A percentile compares a stretch with the other conserved stretches of the same genome.
These are phyloP conservation scores for Paraphoma sp. DNA, from an alignment of 2,329 filamentous ascomycete genomes.

Conservation along the genomic window DNA sequence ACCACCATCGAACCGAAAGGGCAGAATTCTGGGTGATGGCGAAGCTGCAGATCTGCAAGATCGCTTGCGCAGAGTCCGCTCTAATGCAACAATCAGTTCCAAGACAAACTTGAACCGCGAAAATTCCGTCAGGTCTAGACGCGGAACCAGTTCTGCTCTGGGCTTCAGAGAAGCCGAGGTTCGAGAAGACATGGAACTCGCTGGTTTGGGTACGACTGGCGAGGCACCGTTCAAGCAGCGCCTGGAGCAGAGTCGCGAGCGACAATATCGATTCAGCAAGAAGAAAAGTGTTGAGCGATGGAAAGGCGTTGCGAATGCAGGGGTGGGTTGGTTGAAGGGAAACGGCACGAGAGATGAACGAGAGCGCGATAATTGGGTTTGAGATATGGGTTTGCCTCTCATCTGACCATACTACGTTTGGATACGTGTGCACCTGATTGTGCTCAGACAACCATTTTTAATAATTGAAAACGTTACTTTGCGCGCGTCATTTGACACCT, in stretches of 20 bases:
- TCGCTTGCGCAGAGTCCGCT: constrained; percentile 37
- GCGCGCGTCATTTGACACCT: no score
- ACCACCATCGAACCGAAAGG: constrained; percentile 43
- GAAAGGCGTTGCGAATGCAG: constrained; percentile 42
- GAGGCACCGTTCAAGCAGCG: constrained; percentile 39
- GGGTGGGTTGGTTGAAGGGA: constrained; percentile 46
- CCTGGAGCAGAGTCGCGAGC: constrained; percentile 39
- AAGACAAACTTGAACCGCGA: constrained; percentile 26
- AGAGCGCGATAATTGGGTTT: constrained; percentile 36
- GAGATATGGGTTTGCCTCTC: constrained; percentile 1
- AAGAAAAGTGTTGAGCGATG: constrained; percentile 43
- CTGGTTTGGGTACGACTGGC: constrained; percentile 27
- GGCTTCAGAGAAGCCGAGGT: constrained; percentile 48
- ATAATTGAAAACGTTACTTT: no score
- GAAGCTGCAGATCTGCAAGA: constrained; percentile 39
- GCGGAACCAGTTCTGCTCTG: constrained; percentile 31
- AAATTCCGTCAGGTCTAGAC: constrained; percentile 29
- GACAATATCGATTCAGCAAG: constrained; percentile 42
- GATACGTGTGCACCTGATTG: not conserved
- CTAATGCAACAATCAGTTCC: constrained; percentile 38
- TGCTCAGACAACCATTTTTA: no score
- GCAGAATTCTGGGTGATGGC: constrained; percentile 36
- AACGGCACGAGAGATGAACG: constrained; percentile 34
- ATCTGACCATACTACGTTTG: not conserved
- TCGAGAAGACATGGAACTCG: constrained; percentile 44